Conservation (phyloP, 108 stramenopile species). For the Conticribra guillardii region DNA sequence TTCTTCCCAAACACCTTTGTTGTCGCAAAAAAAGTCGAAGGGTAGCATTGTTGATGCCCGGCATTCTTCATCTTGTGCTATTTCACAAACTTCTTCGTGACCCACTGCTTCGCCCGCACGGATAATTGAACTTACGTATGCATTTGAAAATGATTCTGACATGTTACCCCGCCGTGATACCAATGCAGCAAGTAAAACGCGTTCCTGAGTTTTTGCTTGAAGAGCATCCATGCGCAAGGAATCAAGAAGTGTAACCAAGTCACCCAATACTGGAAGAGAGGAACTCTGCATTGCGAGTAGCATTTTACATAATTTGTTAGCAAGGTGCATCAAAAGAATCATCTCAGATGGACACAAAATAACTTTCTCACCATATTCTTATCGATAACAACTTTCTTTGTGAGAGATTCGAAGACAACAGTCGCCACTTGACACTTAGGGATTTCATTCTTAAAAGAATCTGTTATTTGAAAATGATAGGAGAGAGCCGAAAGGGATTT, state of each 20-base stretch:
- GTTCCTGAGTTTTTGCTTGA: constrained; percentile 72
- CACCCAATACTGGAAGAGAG: constrained; percentile 56
- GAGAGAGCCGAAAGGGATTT: constrained; percentile 49
- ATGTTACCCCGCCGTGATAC: constrained; percentile 70
- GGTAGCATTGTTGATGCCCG: constrained; percentile 81
- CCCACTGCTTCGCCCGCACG: constrained; percentile 85
- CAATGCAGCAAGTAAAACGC: constrained; percentile 70
- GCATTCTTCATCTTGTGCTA: constrained; percentile 73
- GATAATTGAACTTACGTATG: constrained; percentile 80
- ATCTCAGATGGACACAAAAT: not conserved
- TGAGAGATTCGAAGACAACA: constrained; percentile 60
- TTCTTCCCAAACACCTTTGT: constrained; percentile 84
- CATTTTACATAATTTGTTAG: too few species aligned
- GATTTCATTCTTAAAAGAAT: constrained; percentile 12
- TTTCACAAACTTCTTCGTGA: constrained; percentile 81
- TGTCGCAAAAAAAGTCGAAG: constrained; percentile 81
- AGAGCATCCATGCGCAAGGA: constrained; percentile 65
- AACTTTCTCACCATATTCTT: constrained; percentile 39
- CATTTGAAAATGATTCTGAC: constrained; percentile 82
- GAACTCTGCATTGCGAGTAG: constrained; percentile 33
- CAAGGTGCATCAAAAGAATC: not conserved
- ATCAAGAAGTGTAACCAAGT: constrained; percentile 69
- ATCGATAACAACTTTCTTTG: constrained; percentile 52
- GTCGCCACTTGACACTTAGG: constrained; percentile 45
- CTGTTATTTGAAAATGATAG: constrained; percentile 6